Conservation (phyloP, 2,329 filamentous ascomycete genomes). For the Verticillium nubilum region DNA sequence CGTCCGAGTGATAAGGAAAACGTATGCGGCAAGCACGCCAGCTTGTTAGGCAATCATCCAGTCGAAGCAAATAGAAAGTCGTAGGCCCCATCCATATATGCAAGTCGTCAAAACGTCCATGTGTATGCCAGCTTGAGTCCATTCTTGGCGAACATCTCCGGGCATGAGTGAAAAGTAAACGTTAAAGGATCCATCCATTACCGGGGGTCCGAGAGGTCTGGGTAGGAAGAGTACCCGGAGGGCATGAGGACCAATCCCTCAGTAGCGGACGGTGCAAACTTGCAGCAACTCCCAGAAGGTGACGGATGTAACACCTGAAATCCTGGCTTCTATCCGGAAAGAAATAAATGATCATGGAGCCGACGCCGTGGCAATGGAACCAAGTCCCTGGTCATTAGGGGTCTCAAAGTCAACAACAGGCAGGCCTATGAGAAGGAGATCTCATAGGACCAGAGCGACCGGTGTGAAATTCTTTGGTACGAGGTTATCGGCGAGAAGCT, state of each 20-base stretch:
- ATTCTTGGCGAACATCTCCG: conserved; percentile 2
- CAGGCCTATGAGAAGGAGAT: conserved; percentile 9
- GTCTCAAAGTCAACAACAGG: conserved; percentile 9
- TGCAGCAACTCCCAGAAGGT: conserved; percentile 7
- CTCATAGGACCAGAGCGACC: conserved; percentile 9
- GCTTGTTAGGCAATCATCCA: conserved; percentile 2
- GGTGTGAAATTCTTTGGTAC: conserved; percentile 3
- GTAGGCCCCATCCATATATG: conserved; percentile 13
- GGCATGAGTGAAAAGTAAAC: not conserved
- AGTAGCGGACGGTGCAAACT: conserved; percentile 12
- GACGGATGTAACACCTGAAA: not conserved
- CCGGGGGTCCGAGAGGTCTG: not conserved
- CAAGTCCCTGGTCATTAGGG: conserved; percentile 12
- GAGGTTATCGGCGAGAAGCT: conserved; percentile 24
- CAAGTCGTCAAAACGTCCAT: conserved; percentile 12
- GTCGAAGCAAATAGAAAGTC: conserved; percentile 5
- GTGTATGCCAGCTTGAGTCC: conserved; percentile 4
- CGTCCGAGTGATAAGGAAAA: conserved; percentile 4
- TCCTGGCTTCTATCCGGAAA: conserved; percentile 4
- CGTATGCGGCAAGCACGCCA: conserved; percentile 7
- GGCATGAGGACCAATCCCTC: conserved; percentile 1
- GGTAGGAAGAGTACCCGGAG: not conserved
- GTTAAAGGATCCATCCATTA: not conserved
- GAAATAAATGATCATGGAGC: conserved; percentile 11
- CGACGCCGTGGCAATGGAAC: conserved; percentile 11